Conservation (phyloP, 208 protist genomes). For the Wallacemonas sp. region DNA sequence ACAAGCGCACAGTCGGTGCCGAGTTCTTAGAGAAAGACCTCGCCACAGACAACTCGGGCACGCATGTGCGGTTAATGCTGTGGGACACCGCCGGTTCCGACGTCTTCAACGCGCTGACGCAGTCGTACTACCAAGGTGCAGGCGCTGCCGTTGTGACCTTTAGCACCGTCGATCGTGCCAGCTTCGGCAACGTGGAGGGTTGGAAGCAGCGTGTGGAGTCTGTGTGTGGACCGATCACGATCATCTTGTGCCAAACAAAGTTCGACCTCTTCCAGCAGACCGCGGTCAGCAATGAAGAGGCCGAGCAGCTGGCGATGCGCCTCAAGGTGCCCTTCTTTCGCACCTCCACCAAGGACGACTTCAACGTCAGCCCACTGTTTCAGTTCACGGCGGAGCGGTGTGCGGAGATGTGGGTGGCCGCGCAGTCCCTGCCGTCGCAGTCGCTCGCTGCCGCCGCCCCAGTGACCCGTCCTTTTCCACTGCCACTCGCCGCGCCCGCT, state of each 20-base stretch:
- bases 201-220: constrained; percentile 92
- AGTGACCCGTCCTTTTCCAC: not conserved
- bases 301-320: constrained; percentile 77
- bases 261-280: constrained; percentile 91
- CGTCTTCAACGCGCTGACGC: constrained; percentile 92
- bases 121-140: constrained; percentile 92
- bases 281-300: constrained; percentile 77
- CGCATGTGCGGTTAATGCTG: constrained; percentile 89
- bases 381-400: constrained; percentile 81
- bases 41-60: constrained; percentile 53
- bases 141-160: constrained; percentile 89
- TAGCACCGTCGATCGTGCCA: constrained; percentile 89
- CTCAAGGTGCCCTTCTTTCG: constrained; percentile 90
- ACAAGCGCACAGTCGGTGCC: constrained; percentile 92
- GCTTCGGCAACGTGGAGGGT: constrained; percentile 74
- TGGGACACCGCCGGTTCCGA: constrained; percentile 96
- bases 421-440: not conserved
- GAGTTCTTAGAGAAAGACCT: constrained; percentile 94
- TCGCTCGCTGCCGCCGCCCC: not conserved
- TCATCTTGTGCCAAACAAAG: constrained; percentile 95
- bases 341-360: constrained; percentile 92
- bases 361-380: constrained; percentile 92
- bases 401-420: constrained; percentile 22
- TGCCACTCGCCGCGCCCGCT: not conserved
- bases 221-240: constrained; percentile 80